phyloP scores from a whole-genome alignment of 1,139 yeast species.

The Groenewaldozyma sp. region DNA sequence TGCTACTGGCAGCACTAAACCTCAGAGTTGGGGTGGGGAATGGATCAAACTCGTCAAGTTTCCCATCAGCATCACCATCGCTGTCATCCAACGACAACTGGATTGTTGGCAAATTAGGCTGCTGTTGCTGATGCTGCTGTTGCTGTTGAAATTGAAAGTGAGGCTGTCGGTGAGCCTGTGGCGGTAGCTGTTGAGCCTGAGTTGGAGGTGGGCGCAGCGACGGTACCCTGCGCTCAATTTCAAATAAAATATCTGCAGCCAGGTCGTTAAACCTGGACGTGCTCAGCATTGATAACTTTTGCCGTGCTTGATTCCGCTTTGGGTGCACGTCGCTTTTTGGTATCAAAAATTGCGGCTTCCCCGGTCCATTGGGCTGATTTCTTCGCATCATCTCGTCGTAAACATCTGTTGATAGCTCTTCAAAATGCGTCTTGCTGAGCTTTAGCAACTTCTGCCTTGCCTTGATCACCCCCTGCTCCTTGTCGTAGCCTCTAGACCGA shows the following conservation, averaged over 20 bases:
- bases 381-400: conserved; percentile 83
- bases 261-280: conserved; percentile 77
- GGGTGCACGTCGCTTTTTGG: conserved; percentile 54
- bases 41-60: not conserved
- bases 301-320: conserved; percentile 91
- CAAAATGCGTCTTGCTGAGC: conserved; percentile 74
- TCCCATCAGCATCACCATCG: not conserved
- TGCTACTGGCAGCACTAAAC: conserved; percentile 2
- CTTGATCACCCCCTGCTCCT: conserved; percentile 37
- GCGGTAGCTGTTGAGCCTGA: not conserved
- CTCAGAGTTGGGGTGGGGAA: not conserved
- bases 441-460: conserved; percentile 81
- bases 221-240: conserved; percentile 61
- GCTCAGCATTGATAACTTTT: conserved; percentile 79
- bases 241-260: conserved; percentile 81
- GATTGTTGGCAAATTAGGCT: not conserved
- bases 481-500: not conserved
- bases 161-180: not conserved
- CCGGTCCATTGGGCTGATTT: conserved; percentile 20
- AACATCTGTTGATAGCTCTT: conserved; percentile 85
- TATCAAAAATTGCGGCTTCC: conserved; percentile 19
- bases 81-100: too few relatives aligned
- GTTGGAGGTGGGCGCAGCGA: conserved; percentile 6
- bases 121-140: not conserved
- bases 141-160: not conserved